These are phyloP conservation scores for Clarkia xantiana DNA, from an alignment of 345 rosid genomes.

Conservation along the genomic window DNA sequence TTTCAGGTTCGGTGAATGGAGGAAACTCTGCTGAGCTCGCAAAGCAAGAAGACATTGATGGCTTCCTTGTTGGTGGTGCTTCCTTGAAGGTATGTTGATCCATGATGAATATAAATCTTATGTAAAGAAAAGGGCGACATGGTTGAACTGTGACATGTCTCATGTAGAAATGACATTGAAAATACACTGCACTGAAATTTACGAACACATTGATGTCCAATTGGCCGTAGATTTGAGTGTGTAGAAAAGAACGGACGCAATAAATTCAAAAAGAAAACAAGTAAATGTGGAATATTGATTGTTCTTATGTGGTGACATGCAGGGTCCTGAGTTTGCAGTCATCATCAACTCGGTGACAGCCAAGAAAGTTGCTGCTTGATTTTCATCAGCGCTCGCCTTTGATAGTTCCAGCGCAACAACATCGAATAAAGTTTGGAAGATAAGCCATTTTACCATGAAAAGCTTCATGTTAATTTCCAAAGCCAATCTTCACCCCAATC, in stretches of 20 bases:
- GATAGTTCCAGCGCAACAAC: background rate
- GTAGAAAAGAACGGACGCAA: too few relatives aligned
- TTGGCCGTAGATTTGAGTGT: too few relatives aligned
- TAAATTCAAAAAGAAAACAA: too few relatives aligned
- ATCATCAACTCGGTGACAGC: slow-evolving; percentile 81
- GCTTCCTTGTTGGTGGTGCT: slow-evolving; percentile 97
- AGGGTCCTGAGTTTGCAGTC: slow-evolving; percentile 96
- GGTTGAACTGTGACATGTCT: too few relatives aligned
- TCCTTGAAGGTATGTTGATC: slow-evolving; percentile 62
- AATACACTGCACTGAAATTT: too few relatives aligned
- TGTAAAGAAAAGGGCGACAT: background rate
- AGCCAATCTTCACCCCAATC: too few relatives aligned
- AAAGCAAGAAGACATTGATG: slow-evolving; percentile 92
- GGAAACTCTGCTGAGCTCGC: slow-evolving; percentile 86
- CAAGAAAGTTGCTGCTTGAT: slow-evolving; percentile 82
- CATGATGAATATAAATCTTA: too few relatives aligned
- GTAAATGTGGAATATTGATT: too few relatives aligned
- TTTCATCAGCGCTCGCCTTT: background rate
- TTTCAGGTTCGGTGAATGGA: slow-evolving; percentile 87
- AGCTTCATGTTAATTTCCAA: too few relatives aligned
- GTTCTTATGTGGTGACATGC: slow-evolving; percentile 8
- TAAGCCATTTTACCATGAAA: too few relatives aligned
- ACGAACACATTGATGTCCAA: too few relatives aligned
- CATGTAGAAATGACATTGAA: background rate
- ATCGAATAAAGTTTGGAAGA: slow-evolving; percentile 2